phyloP scores from a whole-genome alignment of 768 basidiomycete genomes.

The Lactarius evosmus region DNA sequence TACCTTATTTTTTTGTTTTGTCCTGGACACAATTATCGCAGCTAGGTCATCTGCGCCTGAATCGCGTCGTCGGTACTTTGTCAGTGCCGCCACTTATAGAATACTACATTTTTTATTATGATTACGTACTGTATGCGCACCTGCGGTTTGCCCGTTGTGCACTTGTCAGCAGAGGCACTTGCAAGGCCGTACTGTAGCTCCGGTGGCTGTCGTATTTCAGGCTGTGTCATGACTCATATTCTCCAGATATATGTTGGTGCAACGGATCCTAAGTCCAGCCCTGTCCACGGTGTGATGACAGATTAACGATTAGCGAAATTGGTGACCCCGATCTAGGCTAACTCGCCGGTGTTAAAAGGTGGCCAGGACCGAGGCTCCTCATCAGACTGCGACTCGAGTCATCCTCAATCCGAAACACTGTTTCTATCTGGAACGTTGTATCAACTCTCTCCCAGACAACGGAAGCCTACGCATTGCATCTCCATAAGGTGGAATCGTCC shows the following conservation, averaged over 20 bases:
- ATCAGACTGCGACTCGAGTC: neutral
- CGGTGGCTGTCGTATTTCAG: neutral
- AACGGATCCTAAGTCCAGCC: neutral
- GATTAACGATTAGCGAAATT: neutral
- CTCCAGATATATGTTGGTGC: neutral
- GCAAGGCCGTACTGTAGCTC: neutral
- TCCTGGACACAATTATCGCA: neutral
- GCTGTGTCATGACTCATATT: conserved; percentile 5
- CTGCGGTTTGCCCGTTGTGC: neutral
- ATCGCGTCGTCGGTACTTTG: neutral
- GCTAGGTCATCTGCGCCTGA: neutral
- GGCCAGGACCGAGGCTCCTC: neutral
- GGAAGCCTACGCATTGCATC: neutral
- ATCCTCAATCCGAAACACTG: neutral
- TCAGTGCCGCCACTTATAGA: neutral
- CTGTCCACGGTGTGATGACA: neutral
- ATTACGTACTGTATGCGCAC: neutral
- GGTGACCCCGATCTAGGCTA: neutral
- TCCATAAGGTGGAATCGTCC: neutral
- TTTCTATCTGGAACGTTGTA: neutral
- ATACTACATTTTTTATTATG: neutral
- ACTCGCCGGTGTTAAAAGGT: neutral
- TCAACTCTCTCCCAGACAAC: neutral
- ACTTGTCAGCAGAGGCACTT: neutral
- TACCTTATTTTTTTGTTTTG: too few relatives aligned